These are phyloP conservation scores for Nicotiana attenuata DNA, from an alignment of 257 asterid species.

Conservation along the genomic window DNA sequence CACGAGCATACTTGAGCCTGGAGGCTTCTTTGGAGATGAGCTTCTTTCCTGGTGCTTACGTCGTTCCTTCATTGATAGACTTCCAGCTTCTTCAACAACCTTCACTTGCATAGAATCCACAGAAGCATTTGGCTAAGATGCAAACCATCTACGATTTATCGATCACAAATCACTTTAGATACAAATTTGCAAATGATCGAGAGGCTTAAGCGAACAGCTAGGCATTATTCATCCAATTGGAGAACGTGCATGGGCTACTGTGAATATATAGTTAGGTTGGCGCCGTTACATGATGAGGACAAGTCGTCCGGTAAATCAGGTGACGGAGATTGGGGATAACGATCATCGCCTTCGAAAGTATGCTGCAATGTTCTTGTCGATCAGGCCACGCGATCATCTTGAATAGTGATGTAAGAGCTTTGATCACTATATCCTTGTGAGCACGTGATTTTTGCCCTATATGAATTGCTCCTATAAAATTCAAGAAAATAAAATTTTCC, in stretches of 20 bases:
- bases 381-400: constrained; percentile 91
- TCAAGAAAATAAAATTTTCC: no score
- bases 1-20: constrained; percentile 57
- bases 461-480: no score
- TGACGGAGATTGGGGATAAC: constrained; percentile 24
- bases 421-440: not conserved
- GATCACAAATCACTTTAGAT: constrained; percentile 67
- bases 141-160: constrained; percentile 56
- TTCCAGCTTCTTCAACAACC: constrained; percentile 87
- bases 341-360: constrained; percentile 67
- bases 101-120: constrained; percentile 65
- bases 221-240: constrained; percentile 84
- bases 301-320: constrained; percentile 25
- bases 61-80: constrained; percentile 67
- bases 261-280: constrained; percentile 81
- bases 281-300: constrained; percentile 53
- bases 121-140: constrained; percentile 67
- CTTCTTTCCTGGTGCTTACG: constrained; percentile 94
- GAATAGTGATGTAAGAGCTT: constrained; percentile 28
- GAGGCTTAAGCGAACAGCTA: constrained; percentile 57
- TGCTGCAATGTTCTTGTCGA: constrained; percentile 80
- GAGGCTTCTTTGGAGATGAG: constrained; percentile 88
- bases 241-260: constrained; percentile 83
- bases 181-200: constrained; percentile 64
- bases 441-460: no score